Evolutionary conservation across 78 protist genomes (phyloP).

Genomic region (Tieghemostelium lacteum): DNA sequence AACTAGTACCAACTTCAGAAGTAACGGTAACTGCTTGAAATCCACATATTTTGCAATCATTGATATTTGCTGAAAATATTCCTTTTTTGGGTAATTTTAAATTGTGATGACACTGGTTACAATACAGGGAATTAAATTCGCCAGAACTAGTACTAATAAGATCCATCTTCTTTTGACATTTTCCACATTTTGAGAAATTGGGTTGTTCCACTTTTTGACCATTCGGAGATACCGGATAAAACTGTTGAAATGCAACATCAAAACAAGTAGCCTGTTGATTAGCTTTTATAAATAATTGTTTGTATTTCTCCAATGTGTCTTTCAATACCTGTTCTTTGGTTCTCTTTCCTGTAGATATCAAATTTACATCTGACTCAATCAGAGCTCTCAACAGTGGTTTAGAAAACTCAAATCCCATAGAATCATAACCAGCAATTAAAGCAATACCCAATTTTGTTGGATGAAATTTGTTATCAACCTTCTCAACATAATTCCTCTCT

Average conservation of each 20-base stretch:
- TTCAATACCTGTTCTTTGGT: constrained; percentile 60
- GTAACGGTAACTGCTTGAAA: constrained; percentile 37
- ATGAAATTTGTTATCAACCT: constrained; percentile 61
- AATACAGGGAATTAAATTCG: constrained; percentile 48
- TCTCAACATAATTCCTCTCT: constrained; percentile 91
- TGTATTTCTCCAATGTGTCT: constrained; percentile 44
- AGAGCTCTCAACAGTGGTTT: constrained; percentile 87
- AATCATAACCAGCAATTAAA: constrained; percentile 92
- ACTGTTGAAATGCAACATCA: constrained; percentile 59
- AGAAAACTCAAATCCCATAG: constrained; percentile 91
- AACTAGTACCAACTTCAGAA: constrained; percentile 6
- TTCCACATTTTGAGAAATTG: constrained; percentile 67
- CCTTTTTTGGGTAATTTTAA: constrained; percentile 42
- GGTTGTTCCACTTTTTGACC: not conserved
- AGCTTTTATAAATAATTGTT: constrained; percentile 43
- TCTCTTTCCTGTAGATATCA: constrained; percentile 49
- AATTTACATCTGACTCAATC: constrained; percentile 72
- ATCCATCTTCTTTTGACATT: constrained; percentile 40
- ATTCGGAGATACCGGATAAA: not conserved
- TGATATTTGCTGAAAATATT: not conserved
- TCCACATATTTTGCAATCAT: constrained; percentile 58
- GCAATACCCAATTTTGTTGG: constrained; percentile 94
- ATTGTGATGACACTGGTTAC: constrained; percentile 10
- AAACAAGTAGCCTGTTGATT: constrained; percentile 14
- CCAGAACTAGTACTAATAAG: too few species aligned